Evolutionary conservation across 192 early-diverging fungal species (phyloP).

Genomic region (Coemansia sp.): DNA sequence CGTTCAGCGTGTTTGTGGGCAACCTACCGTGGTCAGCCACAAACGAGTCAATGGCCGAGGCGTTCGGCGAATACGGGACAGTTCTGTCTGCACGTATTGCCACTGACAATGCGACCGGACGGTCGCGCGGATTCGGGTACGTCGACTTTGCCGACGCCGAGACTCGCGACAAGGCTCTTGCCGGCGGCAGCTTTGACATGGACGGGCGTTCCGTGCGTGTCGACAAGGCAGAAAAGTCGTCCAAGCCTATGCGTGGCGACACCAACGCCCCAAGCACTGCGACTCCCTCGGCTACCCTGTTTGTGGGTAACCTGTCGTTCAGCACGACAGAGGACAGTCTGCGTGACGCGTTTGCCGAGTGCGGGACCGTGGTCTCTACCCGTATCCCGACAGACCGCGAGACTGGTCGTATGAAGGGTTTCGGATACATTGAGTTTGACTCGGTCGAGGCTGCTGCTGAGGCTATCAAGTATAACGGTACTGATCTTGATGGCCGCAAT

Average conservation of each 20-base stretch:
- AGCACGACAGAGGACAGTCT: slow-evolving; percentile 88
- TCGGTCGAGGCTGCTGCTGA: slow-evolving; percentile 85
- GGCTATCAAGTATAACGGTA: slow-evolving; percentile 84
- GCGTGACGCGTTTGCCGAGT: slow-evolving; percentile 88
- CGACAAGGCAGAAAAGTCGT: slow-evolving; percentile 58
- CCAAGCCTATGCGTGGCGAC: slow-evolving; percentile 29
- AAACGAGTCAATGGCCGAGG: slow-evolving; percentile 67
- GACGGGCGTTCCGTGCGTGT: slow-evolving; percentile 81
- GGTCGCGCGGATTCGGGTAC: slow-evolving; percentile 78
- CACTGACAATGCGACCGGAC: slow-evolving; percentile 60
- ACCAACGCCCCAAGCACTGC: slow-evolving; percentile 1
- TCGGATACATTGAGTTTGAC: slow-evolving; percentile 95
- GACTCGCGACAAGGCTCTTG: slow-evolving; percentile 65
- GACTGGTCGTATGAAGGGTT: slow-evolving; percentile 84
- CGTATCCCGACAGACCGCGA: slow-evolving; percentile 81
- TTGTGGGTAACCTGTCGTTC: slow-evolving; percentile 84
- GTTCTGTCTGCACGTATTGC: slow-evolving; percentile 74
- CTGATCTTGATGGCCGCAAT: slow-evolving; percentile 73
- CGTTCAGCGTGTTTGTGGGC: slow-evolving; percentile 80
- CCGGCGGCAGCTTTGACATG: slow-evolving; percentile 66
- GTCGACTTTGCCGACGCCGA: slow-evolving; percentile 75
- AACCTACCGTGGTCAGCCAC: slow-evolving; percentile 84
- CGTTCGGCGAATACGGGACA: slow-evolving; percentile 72
- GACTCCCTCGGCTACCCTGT: slow-evolving; percentile 63
- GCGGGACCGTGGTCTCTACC: slow-evolving; percentile 82